Evolutionary conservation across 345 rosid species (phyloP).

Genomic region (Bruguiera parviflora): DNA sequence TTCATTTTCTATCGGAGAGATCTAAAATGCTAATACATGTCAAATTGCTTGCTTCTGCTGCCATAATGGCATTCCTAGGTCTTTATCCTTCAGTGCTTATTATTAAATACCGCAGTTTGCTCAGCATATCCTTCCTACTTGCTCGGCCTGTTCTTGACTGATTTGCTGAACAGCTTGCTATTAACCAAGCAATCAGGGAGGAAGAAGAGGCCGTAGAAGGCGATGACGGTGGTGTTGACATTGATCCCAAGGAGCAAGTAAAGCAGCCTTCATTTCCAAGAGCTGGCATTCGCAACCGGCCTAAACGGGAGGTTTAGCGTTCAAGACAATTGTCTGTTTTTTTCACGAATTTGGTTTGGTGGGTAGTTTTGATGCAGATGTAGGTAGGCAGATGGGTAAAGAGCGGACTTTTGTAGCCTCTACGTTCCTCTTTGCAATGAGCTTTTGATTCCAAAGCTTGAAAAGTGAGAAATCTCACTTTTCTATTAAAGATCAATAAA

Average conservation of each 20-base stretch:
- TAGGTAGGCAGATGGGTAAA: background rate
- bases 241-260: constrained; percentile 35
- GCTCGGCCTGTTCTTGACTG: background rate
- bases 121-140: too few species aligned
- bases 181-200: constrained; percentile 57
- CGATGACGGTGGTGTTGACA: background rate
- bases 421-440: background rate
- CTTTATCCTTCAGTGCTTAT: too few species aligned
- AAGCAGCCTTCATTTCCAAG: constrained; percentile 51
- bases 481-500: too few species aligned
- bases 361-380: background rate
- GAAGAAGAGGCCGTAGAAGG: constrained; percentile 39
- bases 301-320: constrained; percentile 57
- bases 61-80: too few species aligned
- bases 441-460: background rate
- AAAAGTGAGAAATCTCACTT: too few species aligned
- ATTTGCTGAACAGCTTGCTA: constrained; percentile 45
- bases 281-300: constrained; percentile 51
- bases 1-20: background rate
- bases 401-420: background rate
- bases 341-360: background rate
- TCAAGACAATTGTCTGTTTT: background rate
- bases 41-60: background rate
- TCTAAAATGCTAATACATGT: background rate
- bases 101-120: too few species aligned